These are phyloP conservation scores for Neocucurbitaria cava DNA, from an alignment of 2,329 filamentous ascomycete species.

Conservation along the genomic window DNA sequence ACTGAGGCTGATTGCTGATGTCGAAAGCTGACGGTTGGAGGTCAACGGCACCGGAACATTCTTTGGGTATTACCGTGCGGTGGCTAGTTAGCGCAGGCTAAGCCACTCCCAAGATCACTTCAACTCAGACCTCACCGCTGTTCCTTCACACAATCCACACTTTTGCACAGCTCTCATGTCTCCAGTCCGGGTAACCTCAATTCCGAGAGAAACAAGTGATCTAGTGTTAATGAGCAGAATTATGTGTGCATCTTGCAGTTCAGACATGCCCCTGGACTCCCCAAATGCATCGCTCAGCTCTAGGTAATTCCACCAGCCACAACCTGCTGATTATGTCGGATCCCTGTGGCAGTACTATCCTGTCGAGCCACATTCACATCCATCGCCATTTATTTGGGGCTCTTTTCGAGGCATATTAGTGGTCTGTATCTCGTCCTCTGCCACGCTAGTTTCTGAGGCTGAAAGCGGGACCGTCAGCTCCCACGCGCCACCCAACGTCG, in stretches of 20 bases:
- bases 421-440: neutral
- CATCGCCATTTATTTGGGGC: neutral
- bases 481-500: conserved; percentile 3
- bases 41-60: conserved; percentile 1
- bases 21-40: conserved; percentile 15
- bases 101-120: conserved; percentile 11
- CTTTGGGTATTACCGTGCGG: conserved; percentile 7
- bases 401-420: neutral
- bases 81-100: conserved; percentile 21
- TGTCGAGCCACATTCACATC: neutral
- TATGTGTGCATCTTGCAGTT: neutral
- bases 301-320: conserved; percentile 3
- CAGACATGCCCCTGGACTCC: conserved; percentile 1
- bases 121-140: conserved; percentile 20
- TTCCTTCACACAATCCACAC: neutral
- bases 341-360: neutral
- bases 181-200: neutral
- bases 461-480: conserved; percentile 10
- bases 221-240: neutral
- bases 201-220: neutral
- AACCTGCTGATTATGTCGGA: neutral
- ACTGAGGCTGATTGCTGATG: conserved; percentile 23
- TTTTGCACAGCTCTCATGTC: neutral
- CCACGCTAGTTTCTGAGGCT: conserved; percentile 13
- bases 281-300: neutral